Base-by-base conservation (phyloP, 169 alveolate species). In the Plasmodium adleri region DNA sequence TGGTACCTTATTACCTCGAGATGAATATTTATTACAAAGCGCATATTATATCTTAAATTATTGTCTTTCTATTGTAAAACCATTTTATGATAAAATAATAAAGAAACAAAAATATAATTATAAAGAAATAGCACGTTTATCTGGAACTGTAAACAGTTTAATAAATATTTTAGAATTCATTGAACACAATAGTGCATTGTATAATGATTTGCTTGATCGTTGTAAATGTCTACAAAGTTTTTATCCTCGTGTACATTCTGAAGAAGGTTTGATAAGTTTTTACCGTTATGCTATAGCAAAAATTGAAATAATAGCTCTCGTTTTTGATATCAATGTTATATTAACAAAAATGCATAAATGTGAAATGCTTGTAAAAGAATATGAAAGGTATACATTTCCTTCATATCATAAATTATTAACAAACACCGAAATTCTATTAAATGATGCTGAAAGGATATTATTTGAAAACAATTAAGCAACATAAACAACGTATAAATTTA, bases 181-280 rank as follows among this genome's bases (percentile, higher is more conserved):
- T 1, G 47, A 74, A 24, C 26, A 20, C 22, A 74, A 74, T 45
- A 43, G 66, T 59, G 62, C 59, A 20, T n/a, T 74, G 22, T 60
- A 49, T 74, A 64, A 60, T 2, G n/a, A 24, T 8, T 20, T 60
- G 28, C 22, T 13, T 74, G 6, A 28, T 6, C 50, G 1, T 20
- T 74, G 43, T 60, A 1, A n/a, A 15, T 2, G 47, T 24, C 0
- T 60, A 7, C 24, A 50, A 5, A n/a, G 10, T 32, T 59, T 32
- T 60, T 74, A 43, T 28, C 74, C 88, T 17, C 88, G 74, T 17
- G 15, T 60, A 39, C 12, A 74, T 20, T 50, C 74, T 4, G 64
- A 13, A 56, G 64, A 56, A 8, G 9, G 28, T 56, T 12, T 56
- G 15, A 12, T 56, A 56, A 1, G 9, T 1, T 56, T 56, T 56